Percentiles rank a stretch among this genome's conserved stretches.
These are phyloP conservation scores for Globisporangium heterothallicum DNA, from an alignment of 352 stramenopile genomes.

Conservation along the genomic window DNA sequence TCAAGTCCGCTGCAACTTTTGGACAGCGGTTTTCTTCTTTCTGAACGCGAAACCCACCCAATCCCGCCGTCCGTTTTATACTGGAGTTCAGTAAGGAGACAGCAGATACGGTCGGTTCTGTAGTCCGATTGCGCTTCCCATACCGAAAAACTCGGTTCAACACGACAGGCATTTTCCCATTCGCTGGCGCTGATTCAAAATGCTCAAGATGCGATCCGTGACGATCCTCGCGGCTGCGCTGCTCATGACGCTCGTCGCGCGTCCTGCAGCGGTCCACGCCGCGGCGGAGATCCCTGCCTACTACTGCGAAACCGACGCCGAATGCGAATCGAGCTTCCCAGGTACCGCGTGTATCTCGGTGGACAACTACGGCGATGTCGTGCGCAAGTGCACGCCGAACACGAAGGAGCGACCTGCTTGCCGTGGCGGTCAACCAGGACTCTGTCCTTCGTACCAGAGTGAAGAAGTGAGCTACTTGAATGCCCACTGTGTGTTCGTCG, in stretches of 20 bases:
- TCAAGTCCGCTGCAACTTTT: neutral
- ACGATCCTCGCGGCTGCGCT: slow-evolving; percentile 6
- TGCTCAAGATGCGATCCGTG: slow-evolving; percentile 10
- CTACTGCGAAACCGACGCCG: slow-evolving; percentile 57
- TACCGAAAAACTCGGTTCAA: neutral
- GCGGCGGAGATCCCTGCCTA: slow-evolving; percentile 23
- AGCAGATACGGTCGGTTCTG: neutral
- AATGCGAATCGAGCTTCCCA: slow-evolving; percentile 63
- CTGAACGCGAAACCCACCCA: neutral
- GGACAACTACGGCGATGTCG: slow-evolving; percentile 66
- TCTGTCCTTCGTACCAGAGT: slow-evolving; percentile 79
- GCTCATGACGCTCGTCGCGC: slow-evolving; percentile 1
- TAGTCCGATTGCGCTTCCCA: neutral
- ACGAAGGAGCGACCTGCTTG: slow-evolving; percentile 69
- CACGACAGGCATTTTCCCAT: neutral
- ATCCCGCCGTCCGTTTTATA: neutral
- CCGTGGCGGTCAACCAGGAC: slow-evolving; percentile 52
- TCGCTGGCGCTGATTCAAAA: neutral
- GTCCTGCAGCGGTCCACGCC: slow-evolving; percentile 3
- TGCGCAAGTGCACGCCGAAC: slow-evolving; percentile 81
- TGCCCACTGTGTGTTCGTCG: slow-evolving; percentile 77
- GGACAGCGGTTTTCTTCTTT: too few relatives aligned
- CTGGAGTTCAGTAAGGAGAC: neutral
- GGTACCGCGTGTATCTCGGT: slow-evolving; percentile 74
- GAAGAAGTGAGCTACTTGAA: slow-evolving; percentile 70